Base-by-base conservation (phyloP, 192 early-diverging fungal species). In the Gigaspora rosea region DNA sequence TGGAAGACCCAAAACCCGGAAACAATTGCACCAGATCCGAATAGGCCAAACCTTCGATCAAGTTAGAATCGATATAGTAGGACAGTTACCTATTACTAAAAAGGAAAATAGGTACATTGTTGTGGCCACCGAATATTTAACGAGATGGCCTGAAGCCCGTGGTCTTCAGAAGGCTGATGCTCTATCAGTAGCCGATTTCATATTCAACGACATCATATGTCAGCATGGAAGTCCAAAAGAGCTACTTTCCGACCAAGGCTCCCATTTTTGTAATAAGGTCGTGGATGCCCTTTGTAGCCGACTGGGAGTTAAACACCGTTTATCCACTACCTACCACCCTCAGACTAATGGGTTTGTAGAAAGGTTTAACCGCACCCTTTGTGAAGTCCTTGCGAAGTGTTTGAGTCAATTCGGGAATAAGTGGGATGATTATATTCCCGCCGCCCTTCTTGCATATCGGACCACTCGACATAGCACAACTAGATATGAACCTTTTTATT, bases 171-270 rank as follows among this genome's bases (percentile, higher is more conserved):
- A 67, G n/a, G 76, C 82, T 0, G 73, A 79, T 56, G 82, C 56
- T 8, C 68, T 66, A 13, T 47, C 67, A 0, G 62, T 73, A 51
- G 71, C 75, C 1, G 49, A 32, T 0, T 82, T 82, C 41, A 54
- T 82, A 0, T 79, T 78, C 52, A 68, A 82, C 49, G 76, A 82
- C 58, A 66, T 79, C 18, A 63, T 78, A 11, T 64, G 78, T 27
- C 57, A 68, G 12, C 75, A 76, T 78, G 77, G 77, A 6, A 78
- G 73, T 35, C 69, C 80, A 3, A 66, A 58, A n/a, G 77, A 78
- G 58, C 56, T 81, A 8, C 32, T 81, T 2, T 69, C 69, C 0
- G 76, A 82, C 22, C 49, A 74, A 46, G 76, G 75, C 47, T 22
- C 62, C 3, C 71, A 82, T 20, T 82, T 82, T 20, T 73, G 67